Evolutionary conservation across 2,329 filamentous ascomycete species (phyloP).

Genomic region (Apiospora aurea): DNA sequence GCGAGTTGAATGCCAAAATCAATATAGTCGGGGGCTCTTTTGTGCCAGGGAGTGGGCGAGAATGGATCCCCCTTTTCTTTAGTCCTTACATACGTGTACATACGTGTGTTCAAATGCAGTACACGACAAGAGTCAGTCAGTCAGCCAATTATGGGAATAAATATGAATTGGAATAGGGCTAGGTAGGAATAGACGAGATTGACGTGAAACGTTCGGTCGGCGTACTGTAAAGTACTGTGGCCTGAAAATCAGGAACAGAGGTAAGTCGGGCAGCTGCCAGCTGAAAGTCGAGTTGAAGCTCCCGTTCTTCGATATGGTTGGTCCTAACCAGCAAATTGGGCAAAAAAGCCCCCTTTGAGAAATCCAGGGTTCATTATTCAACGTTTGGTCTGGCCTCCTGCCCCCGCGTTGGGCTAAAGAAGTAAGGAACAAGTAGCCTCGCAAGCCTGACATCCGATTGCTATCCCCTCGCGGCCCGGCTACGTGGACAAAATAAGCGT

Average conservation of each 20-base stretch:
- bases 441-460: not conserved
- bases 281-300: not conserved
- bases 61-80: not conserved
- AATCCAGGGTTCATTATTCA: not conserved
- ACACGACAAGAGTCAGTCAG: not conserved
- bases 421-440: not conserved
- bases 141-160: not conserved
- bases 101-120: not conserved
- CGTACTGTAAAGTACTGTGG: slow-evolving; percentile 11
- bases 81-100: not conserved
- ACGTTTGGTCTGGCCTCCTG: not conserved
- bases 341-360: not conserved
- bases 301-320: not conserved
- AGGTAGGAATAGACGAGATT: not conserved
- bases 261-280: not conserved
- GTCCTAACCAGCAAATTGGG: not conserved
- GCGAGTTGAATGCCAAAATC: slow-evolving; percentile 7
- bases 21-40: not conserved
- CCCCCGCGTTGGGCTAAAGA: slow-evolving; percentile 11
- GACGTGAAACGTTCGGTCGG: not conserved
- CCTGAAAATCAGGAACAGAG: not conserved
- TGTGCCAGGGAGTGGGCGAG: not conserved
- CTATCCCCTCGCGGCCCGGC: not conserved
- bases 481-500: not conserved
- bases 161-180: not conserved